Percentiles rank a stretch among this genome's conserved stretches.
phyloP scores from a whole-genome alignment of 2,329 filamentous ascomycete genomes.

The Ophiocordyceps camponoti-leonardi region DNA sequence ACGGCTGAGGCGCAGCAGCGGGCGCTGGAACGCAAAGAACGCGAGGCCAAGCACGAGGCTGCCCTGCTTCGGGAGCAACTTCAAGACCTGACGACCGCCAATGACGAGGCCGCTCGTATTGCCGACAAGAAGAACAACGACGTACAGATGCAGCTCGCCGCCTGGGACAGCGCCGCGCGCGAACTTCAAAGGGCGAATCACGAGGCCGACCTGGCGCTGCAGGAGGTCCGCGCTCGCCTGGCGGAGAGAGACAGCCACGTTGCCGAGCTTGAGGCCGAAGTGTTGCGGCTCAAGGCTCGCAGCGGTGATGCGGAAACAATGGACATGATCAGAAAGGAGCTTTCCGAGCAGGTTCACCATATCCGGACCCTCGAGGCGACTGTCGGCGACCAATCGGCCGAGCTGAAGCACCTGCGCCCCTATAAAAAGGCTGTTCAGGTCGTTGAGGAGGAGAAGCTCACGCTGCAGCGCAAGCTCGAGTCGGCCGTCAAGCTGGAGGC shows the following conservation, averaged over 20 bases:
- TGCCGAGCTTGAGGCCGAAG: conserved; percentile 63
- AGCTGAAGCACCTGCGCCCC: conserved; percentile 69
- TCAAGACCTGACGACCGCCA: conserved; percentile 47
- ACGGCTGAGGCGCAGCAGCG: conserved; percentile 37
- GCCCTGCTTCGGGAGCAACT: conserved; percentile 62
- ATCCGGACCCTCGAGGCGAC: conserved; percentile 68
- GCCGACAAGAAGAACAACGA: conserved; percentile 36
- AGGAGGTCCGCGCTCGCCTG: conserved; percentile 48
- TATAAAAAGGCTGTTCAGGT: conserved; percentile 78
- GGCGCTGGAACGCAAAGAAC: conserved; percentile 49
- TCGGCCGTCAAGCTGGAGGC: conserved; percentile 56
- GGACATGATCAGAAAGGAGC: conserved; percentile 67
- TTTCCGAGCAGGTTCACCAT: conserved; percentile 83
- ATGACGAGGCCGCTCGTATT: conserved; percentile 52
- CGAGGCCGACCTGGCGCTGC: conserved; percentile 36
- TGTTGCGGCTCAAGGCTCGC: conserved; percentile 70
- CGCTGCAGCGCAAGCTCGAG: conserved; percentile 60
- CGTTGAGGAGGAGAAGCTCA: conserved; percentile 86
- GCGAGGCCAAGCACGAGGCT: conserved; percentile 59
- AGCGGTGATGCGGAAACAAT: conserved; percentile 77
- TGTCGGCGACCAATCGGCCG: conserved; percentile 61
- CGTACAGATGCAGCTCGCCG: conserved; percentile 32
- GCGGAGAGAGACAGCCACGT: conserved; percentile 52
- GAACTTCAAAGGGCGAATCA: conserved; percentile 43
- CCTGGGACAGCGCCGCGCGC: conserved; percentile 28